phyloP scores from a whole-genome alignment of 192 early-diverging fungal species.

The Radiomyces spectabilis region DNA sequence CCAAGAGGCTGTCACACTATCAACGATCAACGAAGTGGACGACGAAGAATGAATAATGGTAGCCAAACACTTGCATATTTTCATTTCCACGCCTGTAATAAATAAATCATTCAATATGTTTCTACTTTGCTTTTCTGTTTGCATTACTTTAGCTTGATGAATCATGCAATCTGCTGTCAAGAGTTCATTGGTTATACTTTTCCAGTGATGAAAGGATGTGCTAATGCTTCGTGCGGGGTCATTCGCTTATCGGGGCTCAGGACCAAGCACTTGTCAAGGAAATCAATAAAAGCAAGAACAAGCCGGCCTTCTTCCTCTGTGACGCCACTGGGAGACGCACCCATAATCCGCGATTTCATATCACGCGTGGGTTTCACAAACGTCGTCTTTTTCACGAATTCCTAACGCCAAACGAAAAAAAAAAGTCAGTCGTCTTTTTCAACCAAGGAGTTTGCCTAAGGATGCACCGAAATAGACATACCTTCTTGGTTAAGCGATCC shows the following conservation, averaged over 20 bases:
- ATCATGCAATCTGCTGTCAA: too few species aligned
- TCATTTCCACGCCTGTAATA: too few species aligned
- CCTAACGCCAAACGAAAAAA: constrained; percentile 23
- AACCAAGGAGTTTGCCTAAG: too few species aligned
- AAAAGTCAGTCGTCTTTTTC: background rate
- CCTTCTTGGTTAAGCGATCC: constrained; percentile 53
- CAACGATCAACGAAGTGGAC: too few species aligned
- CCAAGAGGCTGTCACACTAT: too few species aligned
- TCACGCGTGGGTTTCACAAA: constrained; percentile 65
- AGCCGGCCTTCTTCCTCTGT: constrained; percentile 52
- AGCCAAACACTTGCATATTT: too few species aligned
- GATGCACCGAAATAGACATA: background rate
- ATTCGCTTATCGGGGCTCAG: constrained; percentile 88
- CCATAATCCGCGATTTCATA: constrained; percentile 58
- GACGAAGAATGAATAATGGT: too few species aligned
- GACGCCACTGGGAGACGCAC: constrained; percentile 38
- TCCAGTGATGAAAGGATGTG: constrained; percentile 76
- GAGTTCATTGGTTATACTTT: constrained; percentile 24
- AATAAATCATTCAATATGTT: too few species aligned
- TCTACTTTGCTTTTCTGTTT: too few species aligned
- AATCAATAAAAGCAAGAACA: constrained; percentile 65
- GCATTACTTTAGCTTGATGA: too few species aligned
- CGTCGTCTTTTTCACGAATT: constrained; percentile 59
- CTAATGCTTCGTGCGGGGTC: constrained; percentile 76
- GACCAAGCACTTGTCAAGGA: constrained; percentile 78